Evolutionary conservation across 345 rosid species (phyloP), one percentile per base, ranked within the genome.

Genomic region (Populus nigra): DNA sequence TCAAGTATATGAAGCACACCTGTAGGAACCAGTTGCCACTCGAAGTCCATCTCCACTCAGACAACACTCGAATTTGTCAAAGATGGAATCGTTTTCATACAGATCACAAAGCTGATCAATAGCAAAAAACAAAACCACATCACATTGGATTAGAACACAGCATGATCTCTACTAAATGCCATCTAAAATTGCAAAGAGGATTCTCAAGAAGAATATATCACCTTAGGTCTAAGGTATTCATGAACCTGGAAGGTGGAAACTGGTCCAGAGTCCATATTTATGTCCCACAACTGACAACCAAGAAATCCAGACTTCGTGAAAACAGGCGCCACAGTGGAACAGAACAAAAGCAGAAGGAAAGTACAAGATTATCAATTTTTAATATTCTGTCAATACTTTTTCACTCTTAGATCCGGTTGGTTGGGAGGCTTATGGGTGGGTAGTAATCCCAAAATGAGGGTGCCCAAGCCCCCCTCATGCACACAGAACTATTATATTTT

Each of bases 241-340:
- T 95, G 99, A 86, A 95, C 99, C 81, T 89, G 97, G 87, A 91
- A 91, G 29, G 93, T 90, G 81, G 94, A 85, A 82, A 95, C 96
- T 45, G 91, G 91, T 72, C 91, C 88, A 25, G 91, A 87, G 79
- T 89, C 91, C 91, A 89, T 89, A 83, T 93, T 94, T 79, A 95
- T 90, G 85, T 95, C 99, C 99, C 99, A 95, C 73, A 95, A 83
- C 91, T 89, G 82, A 72, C 35, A 72, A 76, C 66, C 50, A 78
- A 38, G 27, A 67, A 65, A 65, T 11, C 27, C 31, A 33, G 62
- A 62, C n/a, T 13, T 68, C 2, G 55, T 55, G 73, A 68, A 31
- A 76, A 33, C 45, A 45, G 47, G 22, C 18, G 61, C 41, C 31
- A 45, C 7, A 15, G 15, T 50, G 31, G 27, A 65, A 33, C 5